phyloP scores from a whole-genome alignment of 164 flowering plant genomes.

The Magnolia officinalis region DNA sequence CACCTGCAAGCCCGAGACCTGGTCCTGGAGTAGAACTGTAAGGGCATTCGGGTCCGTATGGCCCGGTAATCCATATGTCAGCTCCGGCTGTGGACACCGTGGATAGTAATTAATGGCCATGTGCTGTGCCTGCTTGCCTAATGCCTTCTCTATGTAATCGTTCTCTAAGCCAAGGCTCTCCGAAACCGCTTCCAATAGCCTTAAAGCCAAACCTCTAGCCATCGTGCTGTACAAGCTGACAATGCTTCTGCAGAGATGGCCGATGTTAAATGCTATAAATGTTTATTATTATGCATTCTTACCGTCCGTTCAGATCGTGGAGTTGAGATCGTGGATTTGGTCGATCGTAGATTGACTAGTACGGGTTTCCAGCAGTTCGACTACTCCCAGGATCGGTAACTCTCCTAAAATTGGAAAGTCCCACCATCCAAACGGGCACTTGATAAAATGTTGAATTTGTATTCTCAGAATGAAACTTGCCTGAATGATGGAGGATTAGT shows the following conservation, averaged over 20 bases:
- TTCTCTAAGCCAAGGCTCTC: slow-evolving; percentile 58
- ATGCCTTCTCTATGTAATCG: slow-evolving; percentile 31
- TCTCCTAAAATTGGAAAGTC: neutral
- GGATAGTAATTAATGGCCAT: slow-evolving; percentile 80
- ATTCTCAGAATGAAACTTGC: slow-evolving; percentile 9
- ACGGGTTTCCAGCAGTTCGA: too few species aligned
- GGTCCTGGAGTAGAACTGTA: slow-evolving; percentile 62
- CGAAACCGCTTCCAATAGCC: slow-evolving; percentile 50
- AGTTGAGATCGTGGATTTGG: too few species aligned
- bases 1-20: slow-evolving; percentile 61
- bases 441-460: too few species aligned
- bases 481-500: slow-evolving; percentile 50
- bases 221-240: slow-evolving; percentile 41
- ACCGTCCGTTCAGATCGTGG: too few species aligned
- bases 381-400: too few species aligned
- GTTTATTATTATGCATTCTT: too few species aligned
- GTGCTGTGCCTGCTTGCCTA: slow-evolving; percentile 59
- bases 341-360: too few species aligned
- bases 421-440: too few species aligned
- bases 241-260: slow-evolving; percentile 29
- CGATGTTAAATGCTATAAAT: too few species aligned
- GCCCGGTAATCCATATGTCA: slow-evolving; percentile 62
- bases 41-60: slow-evolving; percentile 62
- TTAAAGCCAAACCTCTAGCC: slow-evolving; percentile 35
- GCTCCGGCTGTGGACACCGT: slow-evolving; percentile 72